phyloP scores from a whole-genome alignment of 2,329 filamentous ascomycete species.

The Colletotrichum camelliae region DNA sequence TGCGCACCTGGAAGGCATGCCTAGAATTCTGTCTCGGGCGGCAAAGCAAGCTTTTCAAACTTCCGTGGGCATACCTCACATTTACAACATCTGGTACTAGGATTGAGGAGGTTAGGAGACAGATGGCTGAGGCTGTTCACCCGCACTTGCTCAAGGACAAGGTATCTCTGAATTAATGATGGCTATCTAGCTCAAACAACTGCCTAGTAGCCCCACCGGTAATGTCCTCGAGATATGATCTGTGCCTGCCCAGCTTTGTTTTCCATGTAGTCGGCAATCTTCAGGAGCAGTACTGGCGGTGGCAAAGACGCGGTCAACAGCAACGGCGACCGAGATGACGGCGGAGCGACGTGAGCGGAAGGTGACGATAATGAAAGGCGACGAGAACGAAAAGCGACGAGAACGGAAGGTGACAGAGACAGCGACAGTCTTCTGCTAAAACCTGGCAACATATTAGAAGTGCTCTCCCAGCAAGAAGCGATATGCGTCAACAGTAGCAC shows the following conservation, averaged over 20 bases:
- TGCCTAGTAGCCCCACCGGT: not conserved
- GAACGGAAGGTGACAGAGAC: too few species aligned
- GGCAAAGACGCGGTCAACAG: accelerated
- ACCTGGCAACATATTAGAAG: too few species aligned
- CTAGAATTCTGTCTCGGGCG: not conserved
- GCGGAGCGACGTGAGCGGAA: too few species aligned
- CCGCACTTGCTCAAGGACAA: not conserved
- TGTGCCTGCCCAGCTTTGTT: not conserved
- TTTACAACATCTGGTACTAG: accelerated
- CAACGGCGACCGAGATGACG: too few species aligned
- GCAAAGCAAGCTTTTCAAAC: not conserved
- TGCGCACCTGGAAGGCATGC: not conserved
- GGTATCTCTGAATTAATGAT: not conserved
- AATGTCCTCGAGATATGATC: not conserved
- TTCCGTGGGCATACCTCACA: accelerated
- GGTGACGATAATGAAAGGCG: too few species aligned
- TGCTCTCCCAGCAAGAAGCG: too few species aligned
- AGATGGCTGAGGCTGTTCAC: accelerated
- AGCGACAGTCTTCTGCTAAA: too few species aligned
- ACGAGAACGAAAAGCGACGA: too few species aligned
- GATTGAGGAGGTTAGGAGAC: not conserved
- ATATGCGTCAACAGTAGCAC: too few species aligned
- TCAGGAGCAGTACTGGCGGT: not conserved
- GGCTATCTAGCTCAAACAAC: not conserved
- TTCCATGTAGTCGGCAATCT: accelerated